Conservation (phyloP, 345 rosid genomes). For the Boechera stricta region DNA sequence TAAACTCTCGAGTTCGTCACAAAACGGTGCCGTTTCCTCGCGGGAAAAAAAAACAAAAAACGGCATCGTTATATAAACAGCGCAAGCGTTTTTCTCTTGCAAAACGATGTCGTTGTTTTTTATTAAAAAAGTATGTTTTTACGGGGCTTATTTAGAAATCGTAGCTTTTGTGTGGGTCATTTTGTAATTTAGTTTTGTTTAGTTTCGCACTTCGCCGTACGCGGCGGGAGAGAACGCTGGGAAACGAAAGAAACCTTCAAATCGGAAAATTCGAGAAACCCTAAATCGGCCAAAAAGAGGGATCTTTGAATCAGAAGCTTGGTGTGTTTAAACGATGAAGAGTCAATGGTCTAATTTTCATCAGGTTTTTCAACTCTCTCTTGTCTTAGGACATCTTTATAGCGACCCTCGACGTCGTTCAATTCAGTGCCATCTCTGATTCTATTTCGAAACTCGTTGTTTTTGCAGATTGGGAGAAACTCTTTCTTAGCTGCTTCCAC, state of each 20-base stretch:
- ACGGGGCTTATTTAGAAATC: background rate
- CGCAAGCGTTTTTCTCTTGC: too few relatives aligned
- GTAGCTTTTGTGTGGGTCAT: background rate
- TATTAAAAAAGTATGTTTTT: background rate
- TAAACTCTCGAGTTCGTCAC: background rate
- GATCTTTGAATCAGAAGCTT: conserved; percentile 15
- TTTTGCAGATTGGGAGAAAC: conserved; percentile 36
- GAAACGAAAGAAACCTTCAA: background rate
- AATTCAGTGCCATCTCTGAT: conserved; percentile 7
- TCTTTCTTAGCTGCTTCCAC: conserved; percentile 40
- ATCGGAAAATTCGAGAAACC: conserved; percentile 36
- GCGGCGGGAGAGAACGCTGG: conserved; percentile 25
- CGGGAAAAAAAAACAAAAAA: background rate
- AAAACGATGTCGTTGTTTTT: too few relatives aligned
- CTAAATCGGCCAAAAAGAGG: conserved; percentile 34
- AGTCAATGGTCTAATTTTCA: conserved; percentile 41
- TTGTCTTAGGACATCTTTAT: background rate
- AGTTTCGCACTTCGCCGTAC: conserved; percentile 17
- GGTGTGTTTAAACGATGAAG: conserved; percentile 26
- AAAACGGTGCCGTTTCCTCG: background rate
- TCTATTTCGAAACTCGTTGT: conserved; percentile 4
- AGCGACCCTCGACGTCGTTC: background rate
- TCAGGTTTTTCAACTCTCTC: conserved; percentile 21
- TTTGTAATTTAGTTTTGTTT: background rate
- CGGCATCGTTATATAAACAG: background rate